A percentile compares a stretch with the other conserved stretches of the same genome.
Evolutionary conservation across 2,329 filamentous ascomycete genomes (phyloP).

Genomic region (Elsinoe arachidis): DNA sequence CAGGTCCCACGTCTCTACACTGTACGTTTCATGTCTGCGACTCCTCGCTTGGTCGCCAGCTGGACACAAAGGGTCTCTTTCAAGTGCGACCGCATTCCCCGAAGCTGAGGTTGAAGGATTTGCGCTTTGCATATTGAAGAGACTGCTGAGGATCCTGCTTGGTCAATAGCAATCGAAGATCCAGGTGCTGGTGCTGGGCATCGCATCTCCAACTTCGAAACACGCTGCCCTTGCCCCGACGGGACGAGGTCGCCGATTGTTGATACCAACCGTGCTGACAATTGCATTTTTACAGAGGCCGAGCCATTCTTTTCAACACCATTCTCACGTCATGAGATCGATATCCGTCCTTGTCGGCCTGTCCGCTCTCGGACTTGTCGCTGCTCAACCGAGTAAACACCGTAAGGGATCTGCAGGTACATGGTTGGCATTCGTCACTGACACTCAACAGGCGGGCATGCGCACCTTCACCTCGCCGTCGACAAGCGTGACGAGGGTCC

Average conservation of each 20-base stretch:
- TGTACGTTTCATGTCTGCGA: conserved; percentile 6
- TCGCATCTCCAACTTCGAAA: background rate
- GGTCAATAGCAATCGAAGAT: conserved; percentile 5
- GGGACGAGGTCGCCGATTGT: background rate
- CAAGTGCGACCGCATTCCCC: conserved; percentile 8
- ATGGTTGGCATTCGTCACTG: conserved; percentile 11
- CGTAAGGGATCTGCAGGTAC: conserved; percentile 15
- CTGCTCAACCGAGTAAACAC: conserved; percentile 30
- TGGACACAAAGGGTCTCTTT: background rate
- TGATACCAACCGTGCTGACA: background rate
- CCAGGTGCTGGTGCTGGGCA: background rate
- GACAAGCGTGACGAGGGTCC: conserved; percentile 26
- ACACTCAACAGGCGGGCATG: conserved; percentile 21
- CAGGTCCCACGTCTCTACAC: background rate
- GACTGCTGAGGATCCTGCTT: background rate
- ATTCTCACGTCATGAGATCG: conserved; percentile 6
- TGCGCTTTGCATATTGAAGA: background rate
- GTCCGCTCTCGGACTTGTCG: conserved; percentile 25
- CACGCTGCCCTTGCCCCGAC: background rate
- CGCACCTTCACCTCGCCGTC: conserved; percentile 26
- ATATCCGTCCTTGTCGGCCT: conserved; percentile 14
- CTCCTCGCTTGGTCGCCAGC: conserved; percentile 6
- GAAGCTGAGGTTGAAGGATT: background rate
- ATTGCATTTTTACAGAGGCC: background rate
- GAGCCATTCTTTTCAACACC: conserved; percentile 10